These are phyloP conservation scores for Coprinopsis strossmayeri DNA, from an alignment of 768 basidiomycete genomes.

Conservation along the genomic window DNA sequence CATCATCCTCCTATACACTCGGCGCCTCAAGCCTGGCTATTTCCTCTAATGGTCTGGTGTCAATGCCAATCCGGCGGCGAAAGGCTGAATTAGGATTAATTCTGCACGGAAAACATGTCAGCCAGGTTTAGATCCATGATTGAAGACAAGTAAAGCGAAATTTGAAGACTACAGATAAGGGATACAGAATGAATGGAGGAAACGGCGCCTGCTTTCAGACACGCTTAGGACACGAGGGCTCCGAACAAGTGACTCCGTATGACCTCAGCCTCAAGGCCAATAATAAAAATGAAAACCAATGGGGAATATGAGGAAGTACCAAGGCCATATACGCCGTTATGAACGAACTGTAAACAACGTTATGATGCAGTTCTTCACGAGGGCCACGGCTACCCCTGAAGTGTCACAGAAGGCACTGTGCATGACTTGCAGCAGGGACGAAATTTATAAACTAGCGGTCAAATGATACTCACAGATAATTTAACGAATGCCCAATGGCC, in stretches of 20 bases:
- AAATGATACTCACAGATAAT: slow-evolving; percentile 1
- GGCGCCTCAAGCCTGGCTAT: slow-evolving; percentile 1
- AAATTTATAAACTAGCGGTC: no score
- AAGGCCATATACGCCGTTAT: background rate
- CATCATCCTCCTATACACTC: slow-evolving; percentile 3
- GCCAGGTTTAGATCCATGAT: background rate
- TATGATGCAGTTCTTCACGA: background rate
- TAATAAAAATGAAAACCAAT: background rate
- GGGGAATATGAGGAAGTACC: no score
- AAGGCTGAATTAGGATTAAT: slow-evolving; percentile 9
- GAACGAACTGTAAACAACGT: background rate
- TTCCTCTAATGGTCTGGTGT: no score
- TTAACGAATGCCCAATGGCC: background rate
- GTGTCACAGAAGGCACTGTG: background rate
- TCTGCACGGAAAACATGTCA: slow-evolving; percentile 7
- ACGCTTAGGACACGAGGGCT: background rate
- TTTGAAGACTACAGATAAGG: no score
- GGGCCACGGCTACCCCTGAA: background rate
- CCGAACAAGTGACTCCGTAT: background rate
- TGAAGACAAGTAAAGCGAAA: no score
- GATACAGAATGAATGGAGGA: background rate
- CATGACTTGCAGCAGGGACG: no score
- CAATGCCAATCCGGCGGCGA: background rate
- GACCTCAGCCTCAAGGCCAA: background rate
- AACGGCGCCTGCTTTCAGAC: background rate